Percentiles rank a stretch among this genome's conserved stretches.
Evolutionary conservation across 2,329 filamentous ascomycete genomes (phyloP).

Genomic region (Metarhizium rileyi): DNA sequence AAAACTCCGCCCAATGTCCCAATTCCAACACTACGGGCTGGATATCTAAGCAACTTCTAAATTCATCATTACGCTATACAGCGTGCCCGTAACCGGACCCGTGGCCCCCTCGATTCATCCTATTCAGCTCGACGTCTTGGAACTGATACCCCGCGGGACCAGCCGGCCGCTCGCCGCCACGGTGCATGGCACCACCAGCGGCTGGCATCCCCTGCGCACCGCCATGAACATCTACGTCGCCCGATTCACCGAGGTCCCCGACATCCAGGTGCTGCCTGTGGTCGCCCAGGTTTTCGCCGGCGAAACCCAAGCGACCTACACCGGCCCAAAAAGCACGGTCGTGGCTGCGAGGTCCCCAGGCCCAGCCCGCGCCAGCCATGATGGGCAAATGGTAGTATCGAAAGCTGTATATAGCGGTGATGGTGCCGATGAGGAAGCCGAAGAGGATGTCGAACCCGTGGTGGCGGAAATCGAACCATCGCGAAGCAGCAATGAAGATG

Average conservation of each 20-base stretch:
- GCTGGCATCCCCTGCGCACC: not conserved
- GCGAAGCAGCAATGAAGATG: slow-evolving; percentile 73
- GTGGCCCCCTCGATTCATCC: slow-evolving; percentile 9
- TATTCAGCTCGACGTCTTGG: slow-evolving; percentile 23
- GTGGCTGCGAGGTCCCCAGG: slow-evolving; percentile 69
- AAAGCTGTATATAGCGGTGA: slow-evolving; percentile 65
- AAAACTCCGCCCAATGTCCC: not conserved
- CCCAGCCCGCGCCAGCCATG: slow-evolving; percentile 67
- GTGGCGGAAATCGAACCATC: slow-evolving; percentile 83
- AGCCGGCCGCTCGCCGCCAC: not conserved
- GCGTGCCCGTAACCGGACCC: not conserved
- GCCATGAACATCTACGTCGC: slow-evolving; percentile 12
- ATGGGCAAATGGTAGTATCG: slow-evolving; percentile 80
- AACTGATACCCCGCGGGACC: slow-evolving; percentile 11
- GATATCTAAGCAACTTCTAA: not conserved
- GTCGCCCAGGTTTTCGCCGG: slow-evolving; percentile 28
- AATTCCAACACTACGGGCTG: not conserved
- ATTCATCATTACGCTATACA: not conserved
- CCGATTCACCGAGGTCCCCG: slow-evolving; percentile 17
- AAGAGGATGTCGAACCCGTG: slow-evolving; percentile 88
- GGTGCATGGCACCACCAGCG: slow-evolving; percentile 1
- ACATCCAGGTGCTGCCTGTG: slow-evolving; percentile 12
- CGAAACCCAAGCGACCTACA: slow-evolving; percentile 51
- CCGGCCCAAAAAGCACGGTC: slow-evolving; percentile 72
- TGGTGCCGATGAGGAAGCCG: slow-evolving; percentile 68